phyloP scores from a whole-genome alignment of 257 asterid genomes.

The Haberlea rhodopensis region DNA sequence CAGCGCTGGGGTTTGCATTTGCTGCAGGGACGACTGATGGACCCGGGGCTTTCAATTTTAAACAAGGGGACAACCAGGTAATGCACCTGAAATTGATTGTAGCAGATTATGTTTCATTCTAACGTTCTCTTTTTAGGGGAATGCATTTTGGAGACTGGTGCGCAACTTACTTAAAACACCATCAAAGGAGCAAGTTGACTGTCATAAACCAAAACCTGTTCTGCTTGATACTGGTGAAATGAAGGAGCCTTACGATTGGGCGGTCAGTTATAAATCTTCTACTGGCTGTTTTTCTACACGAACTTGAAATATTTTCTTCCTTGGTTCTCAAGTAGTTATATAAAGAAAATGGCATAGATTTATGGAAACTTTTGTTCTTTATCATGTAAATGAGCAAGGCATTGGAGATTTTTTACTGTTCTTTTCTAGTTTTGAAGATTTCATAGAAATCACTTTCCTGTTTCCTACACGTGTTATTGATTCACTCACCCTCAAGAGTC shows the following conservation, averaged over 20 bases:
- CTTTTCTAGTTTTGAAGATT: neutral
- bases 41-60: conserved; percentile 98
- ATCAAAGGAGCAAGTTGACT: conserved; percentile 61
- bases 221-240: conserved; percentile 98
- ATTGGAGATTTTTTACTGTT: neutral
- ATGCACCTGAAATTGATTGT: conserved; percentile 14
- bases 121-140: conserved; percentile 56
- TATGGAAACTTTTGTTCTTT: neutral
- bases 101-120: conserved; percentile 15
- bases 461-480: neutral
- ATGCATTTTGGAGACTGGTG: conserved; percentile 87
- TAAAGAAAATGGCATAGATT: neutral
- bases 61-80: conserved; percentile 91
- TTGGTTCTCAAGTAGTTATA: conserved; percentile 20
- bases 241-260: conserved; percentile 97
- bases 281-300: conserved; percentile 5
- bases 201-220: conserved; percentile 92
- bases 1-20: conserved; percentile 98
- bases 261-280: conserved; percentile 58
- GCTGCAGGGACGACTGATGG: conserved; percentile 99
- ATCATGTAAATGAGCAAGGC: neutral
- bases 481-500: neutral
- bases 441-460: neutral
- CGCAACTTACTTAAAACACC: conserved; percentile 84
- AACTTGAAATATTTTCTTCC: conserved; percentile 16